A percentile compares a stretch with the other conserved stretches of the same genome.
Evolutionary conservation across 2,329 filamentous ascomycete species (phyloP).

Genomic region (Fusarium sp.): DNA sequence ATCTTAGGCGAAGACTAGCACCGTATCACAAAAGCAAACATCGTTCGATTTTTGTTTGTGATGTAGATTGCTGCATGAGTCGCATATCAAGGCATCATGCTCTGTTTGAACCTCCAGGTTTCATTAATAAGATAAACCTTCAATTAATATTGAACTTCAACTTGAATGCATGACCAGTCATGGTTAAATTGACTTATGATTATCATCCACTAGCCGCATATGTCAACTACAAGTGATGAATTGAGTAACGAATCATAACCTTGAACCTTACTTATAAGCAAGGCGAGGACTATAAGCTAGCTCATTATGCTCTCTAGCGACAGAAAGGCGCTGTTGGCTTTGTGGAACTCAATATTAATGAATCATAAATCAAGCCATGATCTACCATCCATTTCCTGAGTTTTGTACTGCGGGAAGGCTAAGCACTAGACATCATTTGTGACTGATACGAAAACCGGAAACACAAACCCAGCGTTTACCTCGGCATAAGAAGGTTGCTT

Average conservation of each 20-base stretch:
- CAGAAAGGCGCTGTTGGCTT: no score
- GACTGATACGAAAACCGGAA: no score
- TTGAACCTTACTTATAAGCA: neutral
- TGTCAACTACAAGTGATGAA: neutral
- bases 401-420: no score
- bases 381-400: neutral
- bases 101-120: no score
- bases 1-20: constrained; percentile 32
- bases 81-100: neutral
- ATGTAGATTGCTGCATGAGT: neutral
- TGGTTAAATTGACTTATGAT: neutral
- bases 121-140: no score
- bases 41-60: constrained; percentile 13
- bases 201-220: neutral
- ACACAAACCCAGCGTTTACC: no score
- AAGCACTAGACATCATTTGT: no score
- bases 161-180: neutral
- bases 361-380: constrained; percentile 12
- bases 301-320: no score
- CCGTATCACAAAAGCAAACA: constrained; percentile 41
- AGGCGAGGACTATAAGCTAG: no score
- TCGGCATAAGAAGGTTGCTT: neutral
- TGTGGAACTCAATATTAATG: neutral
- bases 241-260: neutral
- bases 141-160: no score